phyloP scores from a whole-genome alignment of 1,284 basidiomycete species.

The Pisolithus thermaeus region DNA sequence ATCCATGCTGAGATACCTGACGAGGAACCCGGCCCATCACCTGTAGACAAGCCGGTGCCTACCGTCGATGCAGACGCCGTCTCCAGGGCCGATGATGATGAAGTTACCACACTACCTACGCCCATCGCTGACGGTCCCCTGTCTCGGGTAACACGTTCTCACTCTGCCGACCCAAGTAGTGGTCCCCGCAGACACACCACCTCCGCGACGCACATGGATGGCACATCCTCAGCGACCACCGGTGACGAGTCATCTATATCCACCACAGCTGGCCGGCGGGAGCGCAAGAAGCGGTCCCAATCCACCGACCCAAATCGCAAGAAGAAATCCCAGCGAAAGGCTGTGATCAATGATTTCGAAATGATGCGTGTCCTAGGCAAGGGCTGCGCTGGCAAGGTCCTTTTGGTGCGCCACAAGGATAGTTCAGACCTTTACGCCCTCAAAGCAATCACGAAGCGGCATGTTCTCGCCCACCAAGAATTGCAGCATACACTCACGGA shows the following conservation, averaged over 20 bases:
- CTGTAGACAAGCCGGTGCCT: slow-evolving; percentile 21
- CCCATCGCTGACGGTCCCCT: slow-evolving; percentile 34
- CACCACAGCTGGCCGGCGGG: slow-evolving; percentile 36
- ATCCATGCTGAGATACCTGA: slow-evolving; percentile 23
- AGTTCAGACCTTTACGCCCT: slow-evolving; percentile 77
- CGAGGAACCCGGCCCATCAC: slow-evolving; percentile 11
- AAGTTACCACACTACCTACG: slow-evolving; percentile 29
- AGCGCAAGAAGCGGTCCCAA: slow-evolving; percentile 54
- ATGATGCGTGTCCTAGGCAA: slow-evolving; percentile 94
- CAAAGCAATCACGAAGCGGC: slow-evolving; percentile 95
- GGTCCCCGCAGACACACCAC: slow-evolving; percentile 50
- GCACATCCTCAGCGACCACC: slow-evolving; percentile 49
- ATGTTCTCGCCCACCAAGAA: slow-evolving; percentile 94
- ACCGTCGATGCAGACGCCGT: slow-evolving; percentile 17
- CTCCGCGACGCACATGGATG: slow-evolving; percentile 31
- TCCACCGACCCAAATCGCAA: slow-evolving; percentile 45
- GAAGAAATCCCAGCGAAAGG: slow-evolving; percentile 60
- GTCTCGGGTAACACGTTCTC: slow-evolving; percentile 59
- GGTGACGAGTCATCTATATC: slow-evolving; percentile 61
- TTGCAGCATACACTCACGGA: slow-evolving; percentile 93
- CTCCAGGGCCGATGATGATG: slow-evolving; percentile 24
- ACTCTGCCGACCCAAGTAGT: slow-evolving; percentile 64
- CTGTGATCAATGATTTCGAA: slow-evolving; percentile 87
- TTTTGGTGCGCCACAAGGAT: slow-evolving; percentile 77
- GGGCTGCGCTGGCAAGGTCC: slow-evolving; percentile 92